These are phyloP conservation scores for Hordeum vulgare DNA, from an alignment of 176 grass and related monocot species.

Conservation along the genomic window MorexV3_pseudomolecules_assembly NC_058520.1:575643622-575644121, in stretches of 20 bases:
- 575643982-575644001: not conserved
- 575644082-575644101: not conserved
- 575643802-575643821: not conserved
- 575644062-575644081: not conserved
- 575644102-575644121: no score
- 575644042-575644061: not conserved
- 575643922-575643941: not conserved
- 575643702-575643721: not conserved
- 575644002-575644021: not conserved
- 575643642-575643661: not conserved
- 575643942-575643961: not conserved
- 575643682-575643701: not conserved
- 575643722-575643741: not conserved
- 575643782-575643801: not conserved
- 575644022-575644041: not conserved
- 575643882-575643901: not conserved
- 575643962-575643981: not conserved
- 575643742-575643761: not conserved
- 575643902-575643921: not conserved
- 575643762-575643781: not conserved
- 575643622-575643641: not conserved
- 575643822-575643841: not conserved
- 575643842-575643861: not conserved
- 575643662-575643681: not conserved
- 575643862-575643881: not conserved